Percentiles rank a stretch among this genome's conserved stretches.
These are phyloP conservation scores for Pseudonitzschia delicatissima DNA, from an alignment of 108 stramenopile species.

Conservation along the genomic window DNA sequence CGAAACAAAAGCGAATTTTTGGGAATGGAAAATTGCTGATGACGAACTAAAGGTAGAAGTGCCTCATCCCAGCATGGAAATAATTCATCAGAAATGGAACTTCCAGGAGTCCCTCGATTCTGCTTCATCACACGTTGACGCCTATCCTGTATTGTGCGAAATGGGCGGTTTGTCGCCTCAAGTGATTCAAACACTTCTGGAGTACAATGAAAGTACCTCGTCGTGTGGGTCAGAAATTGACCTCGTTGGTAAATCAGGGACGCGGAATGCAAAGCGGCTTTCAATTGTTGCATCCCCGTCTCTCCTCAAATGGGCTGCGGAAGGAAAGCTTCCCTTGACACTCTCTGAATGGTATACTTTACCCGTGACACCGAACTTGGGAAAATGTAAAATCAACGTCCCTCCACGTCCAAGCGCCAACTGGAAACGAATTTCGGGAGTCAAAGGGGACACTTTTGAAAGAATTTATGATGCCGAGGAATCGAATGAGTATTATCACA, in stretches of 20 bases:
- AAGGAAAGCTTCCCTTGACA: slow-evolving; percentile 35
- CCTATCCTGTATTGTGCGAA: slow-evolving; percentile 33
- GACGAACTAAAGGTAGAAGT: slow-evolving; percentile 30
- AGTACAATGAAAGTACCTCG: slow-evolving; percentile 17
- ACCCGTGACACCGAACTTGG: slow-evolving; percentile 19
- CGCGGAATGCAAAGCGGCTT: slow-evolving; percentile 39
- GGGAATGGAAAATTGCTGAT: slow-evolving; percentile 28
- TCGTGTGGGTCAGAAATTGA: slow-evolving; percentile 23
- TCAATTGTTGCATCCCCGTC: slow-evolving; percentile 43
- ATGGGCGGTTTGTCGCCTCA: slow-evolving; percentile 34
- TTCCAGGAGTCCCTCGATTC: slow-evolving; percentile 31
- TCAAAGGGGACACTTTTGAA: slow-evolving; percentile 19
- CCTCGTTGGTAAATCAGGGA: slow-evolving; percentile 33
- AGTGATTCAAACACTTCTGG: slow-evolving; percentile 32
- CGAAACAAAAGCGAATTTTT: slow-evolving; percentile 34
- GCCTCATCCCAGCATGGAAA: slow-evolving; percentile 25
- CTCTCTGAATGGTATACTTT: slow-evolving; percentile 41
- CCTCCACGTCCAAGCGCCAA: slow-evolving; percentile 39
- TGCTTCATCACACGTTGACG: background rate
- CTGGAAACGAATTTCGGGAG: slow-evolving; percentile 25
- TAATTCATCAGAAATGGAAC: slow-evolving; percentile 7
- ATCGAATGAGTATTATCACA: slow-evolving; percentile 45
- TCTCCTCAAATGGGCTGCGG: slow-evolving; percentile 45
- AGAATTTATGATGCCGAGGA: slow-evolving; percentile 40
- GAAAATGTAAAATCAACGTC: slow-evolving; percentile 30